Evolutionary conservation across 164 flowering plant species (phyloP), one percentile per base, ranked within the genome.

Genomic region (Taxillus chinensis): DNA sequence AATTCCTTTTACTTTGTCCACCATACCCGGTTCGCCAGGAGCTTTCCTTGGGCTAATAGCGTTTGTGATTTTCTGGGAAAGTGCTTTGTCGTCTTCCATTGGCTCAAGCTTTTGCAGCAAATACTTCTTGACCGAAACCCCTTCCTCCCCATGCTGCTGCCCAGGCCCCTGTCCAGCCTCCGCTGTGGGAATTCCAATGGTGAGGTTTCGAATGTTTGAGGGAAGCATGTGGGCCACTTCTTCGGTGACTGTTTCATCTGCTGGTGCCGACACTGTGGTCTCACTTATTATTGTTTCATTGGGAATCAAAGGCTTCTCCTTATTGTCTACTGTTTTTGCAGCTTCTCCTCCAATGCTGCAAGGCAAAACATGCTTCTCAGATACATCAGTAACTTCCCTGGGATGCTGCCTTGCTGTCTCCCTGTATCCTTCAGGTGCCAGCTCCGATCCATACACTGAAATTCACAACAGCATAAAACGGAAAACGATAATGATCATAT

Each of bases 401-500:
- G 80, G 84, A 59, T 83, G 83, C 69, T 75, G 78, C 62, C 70
- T 75, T 14, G 80, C 78, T 0, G 64, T 43, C 62, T 81, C 80
- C 68, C 79, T 81, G 40, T 40, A 69, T 5, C 40, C 76, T 7
- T 78, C 77, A 0, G 86, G 86, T 43, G 89, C 89, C 66, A 72
- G 45, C 68, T 84, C 85, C 9, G 89, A 86, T 74, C 86, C 97
- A 72, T 87, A 86, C 92, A 84, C 97, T 87, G 74, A 50, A 70
- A 27, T 27, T 27, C 27, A 27, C 27, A 27, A 27, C 27, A 27
- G 27, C 27, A 27, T 27, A 27, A 27, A 27, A 27, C 27, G 27
- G 27, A 27, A 27, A 27, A 27, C 2, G 27, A 27, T 27, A 27
- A 27, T 27, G 27, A 27, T 2, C 27, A 27, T 27, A 27, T 27